Percentiles rank a stretch among this genome's conserved stretches.
Conservation (phyloP, 805 yeast species). For the Metschnikowia bowlesiae region DNA sequence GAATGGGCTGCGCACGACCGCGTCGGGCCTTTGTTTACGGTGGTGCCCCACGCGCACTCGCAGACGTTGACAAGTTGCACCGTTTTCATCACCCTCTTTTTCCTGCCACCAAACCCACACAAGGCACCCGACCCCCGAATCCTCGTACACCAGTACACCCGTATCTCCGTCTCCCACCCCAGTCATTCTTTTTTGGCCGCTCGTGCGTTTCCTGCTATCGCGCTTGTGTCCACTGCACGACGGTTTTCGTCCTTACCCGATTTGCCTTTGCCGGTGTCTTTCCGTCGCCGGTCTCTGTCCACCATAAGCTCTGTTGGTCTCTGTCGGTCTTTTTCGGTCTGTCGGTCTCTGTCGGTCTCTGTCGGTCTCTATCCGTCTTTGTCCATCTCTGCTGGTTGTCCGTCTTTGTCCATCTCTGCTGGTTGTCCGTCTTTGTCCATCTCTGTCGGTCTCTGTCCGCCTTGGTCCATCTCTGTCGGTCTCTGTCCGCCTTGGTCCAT, state of each 20-base stretch:
- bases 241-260: background rate
- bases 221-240: background rate
- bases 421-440: too few species aligned
- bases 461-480: too few species aligned
- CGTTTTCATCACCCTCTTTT: background rate
- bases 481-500: too few species aligned
- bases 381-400: too few species aligned
- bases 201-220: background rate
- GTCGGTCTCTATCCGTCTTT: too few species aligned
- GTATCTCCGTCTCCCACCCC: slow-evolving; percentile 6
- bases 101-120: background rate
- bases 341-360: too few species aligned
- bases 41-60: background rate
- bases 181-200: slow-evolving; percentile 8
- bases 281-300: background rate
- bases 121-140: background rate
- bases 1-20: background rate
- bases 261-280: background rate
- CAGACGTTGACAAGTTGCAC: background rate
- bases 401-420: too few species aligned
- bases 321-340: too few species aligned
- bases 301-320: too few species aligned
- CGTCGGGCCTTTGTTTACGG: background rate
- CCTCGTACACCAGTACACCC: background rate
- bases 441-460: too few species aligned